A percentile compares a stretch with the other conserved stretches of the same genome.
These are phyloP conservation scores for Filosporella fistucella DNA, from an alignment of 495 filamentous ascomycete species.

Conservation along the genomic window DNA sequence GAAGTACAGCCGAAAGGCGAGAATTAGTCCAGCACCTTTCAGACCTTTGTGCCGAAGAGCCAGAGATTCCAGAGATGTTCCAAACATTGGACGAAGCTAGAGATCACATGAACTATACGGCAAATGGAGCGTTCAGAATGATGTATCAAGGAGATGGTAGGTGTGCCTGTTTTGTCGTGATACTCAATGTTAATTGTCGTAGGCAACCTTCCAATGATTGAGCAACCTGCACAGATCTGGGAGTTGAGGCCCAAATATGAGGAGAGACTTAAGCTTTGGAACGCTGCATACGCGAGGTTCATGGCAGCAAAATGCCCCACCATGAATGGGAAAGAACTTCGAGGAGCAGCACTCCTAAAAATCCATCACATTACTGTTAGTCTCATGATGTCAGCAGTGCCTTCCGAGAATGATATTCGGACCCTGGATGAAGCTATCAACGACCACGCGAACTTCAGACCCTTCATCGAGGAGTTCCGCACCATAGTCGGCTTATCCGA, in stretches of 20 bases:
- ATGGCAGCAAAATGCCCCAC: slow-evolving; percentile 7
- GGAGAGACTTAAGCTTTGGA: slow-evolving; percentile 7
- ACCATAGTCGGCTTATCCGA: slow-evolving; percentile 9
- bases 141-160: slow-evolving; percentile 18
- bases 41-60: not conserved
- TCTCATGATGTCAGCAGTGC: slow-evolving; percentile 9
- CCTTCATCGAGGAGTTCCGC: slow-evolving; percentile 6
- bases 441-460: not conserved
- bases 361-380: slow-evolving; percentile 13
- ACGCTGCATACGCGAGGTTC: slow-evolving; percentile 16
- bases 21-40: slow-evolving; percentile 3
- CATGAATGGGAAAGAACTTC: slow-evolving; percentile 14
- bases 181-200: not conserved
- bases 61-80: slow-evolving; percentile 11
- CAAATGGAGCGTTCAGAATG: slow-evolving; percentile 13
- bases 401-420: not conserved
- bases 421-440: slow-evolving; percentile 9
- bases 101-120: slow-evolving; percentile 4
- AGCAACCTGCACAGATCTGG: not conserved
- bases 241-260: slow-evolving; percentile 1
- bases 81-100: slow-evolving; percentile 17
- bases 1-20: not conserved
- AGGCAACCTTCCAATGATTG: slow-evolving; percentile 8
- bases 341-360: slow-evolving; percentile 19
- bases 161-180: not conserved